phyloP scores from a whole-genome alignment of 169 alveolate genomes.

The Plasmodium relictum region DNA sequence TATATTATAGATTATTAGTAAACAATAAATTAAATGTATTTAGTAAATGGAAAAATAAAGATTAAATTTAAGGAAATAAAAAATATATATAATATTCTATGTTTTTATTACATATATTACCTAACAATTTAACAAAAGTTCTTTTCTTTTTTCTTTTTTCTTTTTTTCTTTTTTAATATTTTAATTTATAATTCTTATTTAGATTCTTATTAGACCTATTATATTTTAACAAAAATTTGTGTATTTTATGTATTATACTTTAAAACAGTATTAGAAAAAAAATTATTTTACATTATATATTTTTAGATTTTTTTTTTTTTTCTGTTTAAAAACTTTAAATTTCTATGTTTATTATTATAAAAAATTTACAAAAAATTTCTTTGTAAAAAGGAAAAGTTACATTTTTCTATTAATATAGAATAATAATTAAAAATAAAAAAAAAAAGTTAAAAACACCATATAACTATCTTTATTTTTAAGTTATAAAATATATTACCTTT shows the following conservation, averaged over 20 bases:
- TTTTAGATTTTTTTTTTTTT: too few relatives aligned
- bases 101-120: not conserved
- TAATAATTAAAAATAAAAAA: too few relatives aligned
- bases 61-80: constrained; percentile 16
- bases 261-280: too few relatives aligned
- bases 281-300: too few relatives aligned
- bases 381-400: too few relatives aligned
- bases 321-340: too few relatives aligned
- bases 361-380: too few relatives aligned
- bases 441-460: too few relatives aligned
- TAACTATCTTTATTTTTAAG: not conserved
- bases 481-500: not conserved
- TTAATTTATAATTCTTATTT: not conserved
- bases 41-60: constrained; percentile 84
- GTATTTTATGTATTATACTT: too few relatives aligned
- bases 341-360: too few relatives aligned
- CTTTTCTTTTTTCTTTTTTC: not conserved
- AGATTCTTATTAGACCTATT: not conserved
- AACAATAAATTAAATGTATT: constrained; percentile 86
- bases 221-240: not conserved
- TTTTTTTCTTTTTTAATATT: not conserved
- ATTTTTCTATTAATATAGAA: too few relatives aligned
- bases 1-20: constrained; percentile 81
- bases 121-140: not conserved
- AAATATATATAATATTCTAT: not conserved